These are phyloP conservation scores for Rhizoclosmatium sp. DNA, from an alignment of 192 early-diverging fungal genomes.

Conservation along the genomic window DNA sequence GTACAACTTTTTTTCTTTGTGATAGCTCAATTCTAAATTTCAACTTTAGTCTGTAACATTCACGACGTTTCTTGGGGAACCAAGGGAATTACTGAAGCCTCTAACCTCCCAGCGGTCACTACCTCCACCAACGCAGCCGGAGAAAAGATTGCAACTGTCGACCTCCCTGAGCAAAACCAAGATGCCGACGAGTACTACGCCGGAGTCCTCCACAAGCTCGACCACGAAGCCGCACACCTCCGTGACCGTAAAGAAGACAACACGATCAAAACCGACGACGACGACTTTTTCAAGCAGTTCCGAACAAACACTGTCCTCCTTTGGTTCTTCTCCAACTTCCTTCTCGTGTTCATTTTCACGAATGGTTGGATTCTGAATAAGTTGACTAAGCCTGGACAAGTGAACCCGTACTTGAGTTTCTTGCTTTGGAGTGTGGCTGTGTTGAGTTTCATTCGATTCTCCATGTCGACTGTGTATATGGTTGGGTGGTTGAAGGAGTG, in stretches of 20 bases:
- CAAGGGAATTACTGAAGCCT: constrained; percentile 67
- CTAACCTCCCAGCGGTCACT: constrained; percentile 76
- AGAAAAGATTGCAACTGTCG: constrained; percentile 71
- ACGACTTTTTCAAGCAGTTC: constrained; percentile 62
- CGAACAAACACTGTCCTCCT: constrained; percentile 55
- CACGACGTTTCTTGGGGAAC: constrained; percentile 71
- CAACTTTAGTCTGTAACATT: constrained; percentile 56
- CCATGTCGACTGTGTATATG: not conserved
- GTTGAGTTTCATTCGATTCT: constrained; percentile 48
- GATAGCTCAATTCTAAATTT: no score
- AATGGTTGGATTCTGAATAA: constrained; percentile 39
- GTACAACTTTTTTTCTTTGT: not conserved
- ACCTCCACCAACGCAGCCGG: constrained; percentile 69
- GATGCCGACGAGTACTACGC: constrained; percentile 61
- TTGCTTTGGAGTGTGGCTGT: constrained; percentile 57
- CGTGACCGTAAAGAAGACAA: constrained; percentile 65
- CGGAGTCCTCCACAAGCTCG: constrained; percentile 66
- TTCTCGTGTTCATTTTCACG: constrained; percentile 54
- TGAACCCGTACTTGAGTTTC: constrained; percentile 56
- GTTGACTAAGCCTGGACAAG: constrained; percentile 18
- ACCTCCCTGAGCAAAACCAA: constrained; percentile 68
- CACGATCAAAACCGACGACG: constrained; percentile 39
- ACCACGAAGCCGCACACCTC: constrained; percentile 41
- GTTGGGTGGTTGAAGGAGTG: constrained; percentile 25
- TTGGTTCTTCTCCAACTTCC: constrained; percentile 55